Evolutionary conservation across 805 yeast species (phyloP).

Genomic region (Pichia insulana): DNA sequence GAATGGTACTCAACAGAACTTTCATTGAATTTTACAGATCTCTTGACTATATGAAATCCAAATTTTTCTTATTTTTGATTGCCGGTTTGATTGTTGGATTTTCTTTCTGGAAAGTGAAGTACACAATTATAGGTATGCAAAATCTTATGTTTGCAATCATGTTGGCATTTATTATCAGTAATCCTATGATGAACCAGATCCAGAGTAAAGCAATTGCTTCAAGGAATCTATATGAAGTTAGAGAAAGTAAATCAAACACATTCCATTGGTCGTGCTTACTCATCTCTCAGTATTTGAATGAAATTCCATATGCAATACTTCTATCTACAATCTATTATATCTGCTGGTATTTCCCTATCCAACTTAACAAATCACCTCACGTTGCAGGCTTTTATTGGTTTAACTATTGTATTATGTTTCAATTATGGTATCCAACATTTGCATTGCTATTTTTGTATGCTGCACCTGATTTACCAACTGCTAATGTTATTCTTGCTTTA

Average conservation of each 20-base stretch:
- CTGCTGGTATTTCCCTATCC: slow-evolving; percentile 31
- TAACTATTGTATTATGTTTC: slow-evolving; percentile 30
- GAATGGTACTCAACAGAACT: slow-evolving; percentile 31
- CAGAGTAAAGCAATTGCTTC: slow-evolving; percentile 51
- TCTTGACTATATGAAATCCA: slow-evolving; percentile 41
- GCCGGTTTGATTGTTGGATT: slow-evolving; percentile 56
- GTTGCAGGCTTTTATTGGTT: slow-evolving; percentile 43
- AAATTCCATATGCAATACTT: slow-evolving; percentile 49
- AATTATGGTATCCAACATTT: slow-evolving; percentile 38
- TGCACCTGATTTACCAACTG: slow-evolving; percentile 59
- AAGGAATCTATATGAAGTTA: slow-evolving; percentile 60
- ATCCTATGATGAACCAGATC: slow-evolving; percentile 56
- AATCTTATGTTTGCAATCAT: slow-evolving; percentile 45
- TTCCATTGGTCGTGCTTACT: slow-evolving; percentile 62
- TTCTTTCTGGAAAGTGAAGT: slow-evolving; percentile 52
- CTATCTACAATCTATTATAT: slow-evolving; percentile 40
- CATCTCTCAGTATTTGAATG: slow-evolving; percentile 45
- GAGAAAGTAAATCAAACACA: slow-evolving; percentile 65
- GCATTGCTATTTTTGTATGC: slow-evolving; percentile 48
- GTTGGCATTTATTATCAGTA: slow-evolving; percentile 46
- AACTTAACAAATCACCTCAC: slow-evolving; percentile 27
- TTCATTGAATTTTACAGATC: slow-evolving; percentile 39
- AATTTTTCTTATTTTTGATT: slow-evolving; percentile 32
- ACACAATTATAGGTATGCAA: slow-evolving; percentile 48
- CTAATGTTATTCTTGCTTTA: slow-evolving; percentile 40